Conservation (phyloP, 2,329 filamentous ascomycete genomes). For the Hypoxylon sp. region DNA sequence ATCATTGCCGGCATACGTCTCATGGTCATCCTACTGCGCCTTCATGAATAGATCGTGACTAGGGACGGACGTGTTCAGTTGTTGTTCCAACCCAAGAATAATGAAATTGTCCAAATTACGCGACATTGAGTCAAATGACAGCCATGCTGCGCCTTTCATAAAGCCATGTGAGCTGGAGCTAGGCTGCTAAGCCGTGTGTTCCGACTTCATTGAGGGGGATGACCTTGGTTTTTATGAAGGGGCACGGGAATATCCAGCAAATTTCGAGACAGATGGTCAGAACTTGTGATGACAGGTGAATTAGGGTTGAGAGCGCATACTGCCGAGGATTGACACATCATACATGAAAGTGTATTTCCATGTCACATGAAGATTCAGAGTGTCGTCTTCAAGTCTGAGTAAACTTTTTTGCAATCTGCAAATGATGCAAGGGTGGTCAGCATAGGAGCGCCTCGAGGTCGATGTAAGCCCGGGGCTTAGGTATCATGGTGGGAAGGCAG, state of each 20-base stretch:
- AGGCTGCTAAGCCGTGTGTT: not conserved
- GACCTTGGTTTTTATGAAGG: not conserved
- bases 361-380: conserved; percentile 15
- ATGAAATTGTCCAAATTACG: not conserved
- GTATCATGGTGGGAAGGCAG: no score
- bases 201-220: not conserved
- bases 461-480: no score
- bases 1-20: conserved; percentile 1
- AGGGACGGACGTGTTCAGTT: not conserved
- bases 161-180: not conserved
- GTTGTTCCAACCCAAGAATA: not conserved
- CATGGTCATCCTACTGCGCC: not conserved
- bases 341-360: not conserved
- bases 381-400: not conserved
- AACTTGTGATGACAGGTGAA: conserved; percentile 19
- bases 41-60: not conserved
- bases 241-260: conserved; percentile 1
- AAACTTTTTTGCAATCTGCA: not conserved
- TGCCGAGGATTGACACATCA: conserved; percentile 12
- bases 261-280: conserved; percentile 9
- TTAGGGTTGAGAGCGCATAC: conserved; percentile 19
- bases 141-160: not conserved
- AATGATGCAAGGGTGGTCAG: not conserved
- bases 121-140: not conserved
- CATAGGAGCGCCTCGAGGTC: no score